These are phyloP conservation scores for Rhizoctonia solani DNA, from an alignment of 1,284 basidiomycete genomes.

Conservation along the genomic window DNA sequence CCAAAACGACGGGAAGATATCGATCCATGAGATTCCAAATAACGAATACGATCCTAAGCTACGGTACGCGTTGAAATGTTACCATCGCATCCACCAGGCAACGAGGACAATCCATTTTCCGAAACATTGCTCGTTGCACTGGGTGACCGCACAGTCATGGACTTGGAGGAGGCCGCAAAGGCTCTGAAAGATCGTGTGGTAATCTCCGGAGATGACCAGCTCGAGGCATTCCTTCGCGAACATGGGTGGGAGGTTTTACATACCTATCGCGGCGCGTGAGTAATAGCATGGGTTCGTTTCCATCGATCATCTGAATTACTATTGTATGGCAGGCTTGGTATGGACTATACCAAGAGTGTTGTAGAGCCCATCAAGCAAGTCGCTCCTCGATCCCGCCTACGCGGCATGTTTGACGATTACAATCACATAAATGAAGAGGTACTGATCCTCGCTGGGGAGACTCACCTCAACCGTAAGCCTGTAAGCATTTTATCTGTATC, in stretches of 20 bases:
- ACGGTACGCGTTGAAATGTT: conserved; percentile 49
- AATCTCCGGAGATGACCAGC: conserved; percentile 41
- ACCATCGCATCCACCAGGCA: conserved; percentile 33
- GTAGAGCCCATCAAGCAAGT: conserved; percentile 47
- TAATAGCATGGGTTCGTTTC: conserved; percentile 24
- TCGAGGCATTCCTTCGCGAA: conserved; percentile 46
- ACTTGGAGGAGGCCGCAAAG: conserved; percentile 44
- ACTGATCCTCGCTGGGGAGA: conserved; percentile 50
- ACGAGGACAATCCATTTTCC: conserved; percentile 41
- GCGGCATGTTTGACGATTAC: conserved; percentile 51
- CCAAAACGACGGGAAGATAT: conserved; percentile 40
- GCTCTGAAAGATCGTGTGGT: conserved; percentile 38
- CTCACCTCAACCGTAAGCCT: conserved; percentile 51
- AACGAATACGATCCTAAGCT: conserved; percentile 47
- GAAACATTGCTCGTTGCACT: conserved; percentile 36
- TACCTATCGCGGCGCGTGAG: conserved; percentile 49
- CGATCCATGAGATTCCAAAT: conserved; percentile 49
- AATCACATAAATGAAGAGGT: conserved; percentile 46
- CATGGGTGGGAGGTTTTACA: conserved; percentile 49
- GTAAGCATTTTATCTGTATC: conserved; percentile 41
- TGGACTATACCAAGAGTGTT: conserved; percentile 51
- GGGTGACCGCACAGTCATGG: conserved; percentile 40
- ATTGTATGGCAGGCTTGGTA: conserved; percentile 45
- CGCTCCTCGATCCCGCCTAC: conserved; percentile 45
- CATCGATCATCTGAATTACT: conserved; percentile 3